A percentile compares a stretch with the other conserved stretches of the same genome.
Evolutionary conservation across 2,329 filamentous ascomycete species (phyloP).

Genomic region (Fusarium solani-melongenae): DNA sequence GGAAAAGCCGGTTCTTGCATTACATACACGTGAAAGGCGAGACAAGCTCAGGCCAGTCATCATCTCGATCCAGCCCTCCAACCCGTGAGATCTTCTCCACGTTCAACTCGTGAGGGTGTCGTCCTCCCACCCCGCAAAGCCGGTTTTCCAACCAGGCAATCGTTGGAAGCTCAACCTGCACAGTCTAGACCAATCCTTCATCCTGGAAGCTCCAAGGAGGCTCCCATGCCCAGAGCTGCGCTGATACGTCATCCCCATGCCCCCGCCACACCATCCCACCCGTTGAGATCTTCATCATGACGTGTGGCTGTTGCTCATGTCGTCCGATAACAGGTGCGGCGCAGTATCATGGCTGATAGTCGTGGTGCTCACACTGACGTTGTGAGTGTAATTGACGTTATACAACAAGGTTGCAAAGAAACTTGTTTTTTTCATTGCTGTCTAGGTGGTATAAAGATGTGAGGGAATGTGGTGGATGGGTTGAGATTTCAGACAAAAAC

Average conservation of each 20-base stretch:
- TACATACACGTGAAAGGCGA: slow-evolving; percentile 9
- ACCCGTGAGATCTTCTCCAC: slow-evolving; percentile 29
- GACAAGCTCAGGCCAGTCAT: slow-evolving; percentile 26
- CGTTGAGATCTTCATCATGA: slow-evolving; percentile 39
- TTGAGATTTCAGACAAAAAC: slow-evolving; percentile 23
- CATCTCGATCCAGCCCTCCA: slow-evolving; percentile 34
- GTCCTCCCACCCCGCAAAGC: slow-evolving; percentile 33
- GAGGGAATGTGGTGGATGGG: slow-evolving; percentile 29
- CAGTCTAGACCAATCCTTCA: slow-evolving; percentile 16
- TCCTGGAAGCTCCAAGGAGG: slow-evolving; percentile 4
- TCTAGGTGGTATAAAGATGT: slow-evolving; percentile 31
- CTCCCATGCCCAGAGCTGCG: slow-evolving; percentile 16
- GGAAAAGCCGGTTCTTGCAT: not conserved
- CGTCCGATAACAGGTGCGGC: slow-evolving; percentile 30
- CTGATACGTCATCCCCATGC: slow-evolving; percentile 40
- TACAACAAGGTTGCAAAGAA: slow-evolving; percentile 32
- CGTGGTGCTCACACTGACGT: slow-evolving; percentile 41
- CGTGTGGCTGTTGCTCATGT: slow-evolving; percentile 39
- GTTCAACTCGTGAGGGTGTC: slow-evolving; percentile 18
- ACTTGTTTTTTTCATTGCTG: slow-evolving; percentile 38
- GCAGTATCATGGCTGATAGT: slow-evolving; percentile 32
- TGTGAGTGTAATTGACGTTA: slow-evolving; percentile 32
- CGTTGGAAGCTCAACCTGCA: not conserved
- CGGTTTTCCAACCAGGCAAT: slow-evolving; percentile 27
- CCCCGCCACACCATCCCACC: slow-evolving; percentile 37